Base-by-base conservation (phyloP, 345 rosid genomes). In the Linum trigynum region DNA sequence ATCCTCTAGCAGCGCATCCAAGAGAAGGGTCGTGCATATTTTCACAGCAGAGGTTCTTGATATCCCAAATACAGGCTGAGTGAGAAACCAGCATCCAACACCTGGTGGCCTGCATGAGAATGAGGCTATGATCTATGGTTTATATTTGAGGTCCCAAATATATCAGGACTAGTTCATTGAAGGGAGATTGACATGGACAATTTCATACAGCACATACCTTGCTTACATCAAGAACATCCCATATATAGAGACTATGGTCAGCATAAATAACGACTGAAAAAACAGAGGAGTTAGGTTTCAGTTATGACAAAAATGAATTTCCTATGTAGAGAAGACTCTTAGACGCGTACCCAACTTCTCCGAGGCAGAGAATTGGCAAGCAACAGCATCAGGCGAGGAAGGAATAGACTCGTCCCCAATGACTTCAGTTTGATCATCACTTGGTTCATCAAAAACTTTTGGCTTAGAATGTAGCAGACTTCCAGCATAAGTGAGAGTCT, bases 1-100 rank as follows among this genome's bases (percentile, higher is more conserved):
- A 90, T 53, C 97, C 97, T 71, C 87, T 87, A 63, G 89, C 87
- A 61, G 74, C 80, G 75, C 97, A 90, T 57, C 82, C 86, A 73
- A 78, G 69, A 67, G 85, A 75, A 65, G 92, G 83, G 78, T 83
- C 80, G 35, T 87, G 97, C 84, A 82, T 62, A 62, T 83, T 87
- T 78, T 84, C 95, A 69, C 95, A 87, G 66, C 84, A 82, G 68
- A 90, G 88, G 76, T 84, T 90, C 78, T 84, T 84, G 67, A 87
- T 73, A 76, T 90, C 95, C 95, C 89, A 82, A 74, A 90, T 87
- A 65, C 90, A 80, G 8, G 87, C 88, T 16, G 92, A 78, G 70
- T 87, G 97, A 62, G 95, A 87, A 74, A 79, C 74, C 71, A 87
- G 81, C 78, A 79, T 80, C 61, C 77, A 83, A 48, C 80, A 76